Evolutionary conservation across 2,329 filamentous ascomycete genomes (phyloP).

Genomic region (Blastomyces parvus): DNA sequence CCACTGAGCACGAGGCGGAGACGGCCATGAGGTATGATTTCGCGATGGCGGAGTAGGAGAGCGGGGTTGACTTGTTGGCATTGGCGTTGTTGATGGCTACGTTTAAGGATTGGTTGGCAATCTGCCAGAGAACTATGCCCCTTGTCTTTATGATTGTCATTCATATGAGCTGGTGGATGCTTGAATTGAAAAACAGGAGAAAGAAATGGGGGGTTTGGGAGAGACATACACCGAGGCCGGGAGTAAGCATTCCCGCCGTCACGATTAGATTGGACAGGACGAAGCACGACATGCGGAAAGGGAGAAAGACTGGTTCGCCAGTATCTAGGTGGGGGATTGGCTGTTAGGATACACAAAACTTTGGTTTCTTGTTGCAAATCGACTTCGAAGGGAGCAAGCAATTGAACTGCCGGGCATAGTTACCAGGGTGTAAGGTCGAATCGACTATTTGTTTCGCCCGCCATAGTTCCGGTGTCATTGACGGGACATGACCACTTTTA

Average conservation of each 20-base stretch:
- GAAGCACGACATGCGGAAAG: slow-evolving; percentile 96
- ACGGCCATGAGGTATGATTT: slow-evolving; percentile 91
- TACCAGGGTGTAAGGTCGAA: slow-evolving; percentile 91
- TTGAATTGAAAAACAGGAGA: neutral
- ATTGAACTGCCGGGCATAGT: slow-evolving; percentile 29
- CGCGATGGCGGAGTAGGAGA: slow-evolving; percentile 68
- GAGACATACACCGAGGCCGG: slow-evolving; percentile 61
- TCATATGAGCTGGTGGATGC: neutral
- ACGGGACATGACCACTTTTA: slow-evolving; percentile 65
- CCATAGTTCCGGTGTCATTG: slow-evolving; percentile 90
- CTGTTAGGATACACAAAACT: neutral
- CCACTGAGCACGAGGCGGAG: slow-evolving; percentile 84
- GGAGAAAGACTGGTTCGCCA: slow-evolving; percentile 80
- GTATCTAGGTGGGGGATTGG: slow-evolving; percentile 55
- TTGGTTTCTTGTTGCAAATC: neutral
- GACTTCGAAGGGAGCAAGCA: neutral
- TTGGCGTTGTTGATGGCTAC: slow-evolving; percentile 97
- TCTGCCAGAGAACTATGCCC: slow-evolving; percentile 87
- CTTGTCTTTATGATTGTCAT: slow-evolving; percentile 50
- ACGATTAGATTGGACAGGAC: slow-evolving; percentile 89
- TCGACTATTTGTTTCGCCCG: slow-evolving; percentile 94
- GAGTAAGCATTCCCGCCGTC: slow-evolving; percentile 93
- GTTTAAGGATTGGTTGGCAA: slow-evolving; percentile 94
- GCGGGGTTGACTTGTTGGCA: slow-evolving; percentile 90
- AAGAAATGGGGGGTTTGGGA: neutral